Percentiles rank a stretch among this genome's conserved stretches.
Conservation (phyloP, 345 rosid species). For the Cardamine chenopodiifolia region DNA sequence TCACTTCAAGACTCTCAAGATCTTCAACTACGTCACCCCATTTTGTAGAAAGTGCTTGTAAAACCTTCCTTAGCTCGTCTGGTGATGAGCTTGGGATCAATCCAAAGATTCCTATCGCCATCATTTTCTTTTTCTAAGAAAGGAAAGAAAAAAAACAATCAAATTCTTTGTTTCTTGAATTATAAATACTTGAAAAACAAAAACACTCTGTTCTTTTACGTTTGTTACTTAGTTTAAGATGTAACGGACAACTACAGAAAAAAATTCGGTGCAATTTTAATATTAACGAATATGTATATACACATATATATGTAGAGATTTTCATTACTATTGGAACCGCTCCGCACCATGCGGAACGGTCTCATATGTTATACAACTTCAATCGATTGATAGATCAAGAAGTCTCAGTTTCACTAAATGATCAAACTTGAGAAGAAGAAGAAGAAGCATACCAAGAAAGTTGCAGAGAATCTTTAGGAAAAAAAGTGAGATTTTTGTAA, state of each 20-base stretch:
- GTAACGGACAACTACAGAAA: neutral
- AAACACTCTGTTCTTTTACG: neutral
- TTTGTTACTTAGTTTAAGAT: neutral
- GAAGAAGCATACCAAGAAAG: conserved; percentile 32
- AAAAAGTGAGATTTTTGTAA: neutral
- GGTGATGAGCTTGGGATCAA: conserved; percentile 54
- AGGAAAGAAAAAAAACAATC: neutral
- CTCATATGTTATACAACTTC: neutral
- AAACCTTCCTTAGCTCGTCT: conserved; percentile 58
- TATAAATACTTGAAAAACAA: neutral
- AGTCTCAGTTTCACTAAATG: neutral
- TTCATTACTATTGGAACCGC: neutral
- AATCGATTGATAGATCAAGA: conserved; percentile 7
- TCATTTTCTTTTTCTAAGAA: conserved; percentile 10
- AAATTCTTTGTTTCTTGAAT: neutral
- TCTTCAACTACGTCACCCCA: conserved; percentile 75
- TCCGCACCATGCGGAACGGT: neutral
- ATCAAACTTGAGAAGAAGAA: conserved; percentile 9
- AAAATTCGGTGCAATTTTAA: neutral
- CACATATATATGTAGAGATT: neutral
- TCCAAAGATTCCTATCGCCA: conserved; percentile 61
- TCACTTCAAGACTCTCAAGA: conserved; percentile 53
- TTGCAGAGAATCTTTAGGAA: conserved; percentile 8
- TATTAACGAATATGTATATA: too few species aligned
- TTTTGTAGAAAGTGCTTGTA: conserved; percentile 50